Evolutionary conservation across 2,329 filamentous ascomycete genomes (phyloP).

Genomic region (Pseudocercospora fuligena): DNA sequence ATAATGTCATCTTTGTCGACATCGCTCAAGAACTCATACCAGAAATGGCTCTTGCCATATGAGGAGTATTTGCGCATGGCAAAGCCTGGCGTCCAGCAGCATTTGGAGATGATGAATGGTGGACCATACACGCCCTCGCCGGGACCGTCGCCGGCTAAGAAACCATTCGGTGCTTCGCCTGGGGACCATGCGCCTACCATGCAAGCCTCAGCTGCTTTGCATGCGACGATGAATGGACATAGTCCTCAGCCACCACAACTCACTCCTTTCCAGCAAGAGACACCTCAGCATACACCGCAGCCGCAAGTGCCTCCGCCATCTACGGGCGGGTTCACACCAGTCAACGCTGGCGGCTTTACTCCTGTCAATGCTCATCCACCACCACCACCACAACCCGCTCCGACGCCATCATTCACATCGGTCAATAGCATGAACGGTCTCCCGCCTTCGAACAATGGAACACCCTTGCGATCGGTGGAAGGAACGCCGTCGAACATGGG

Average conservation of each 20-base stretch:
- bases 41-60: conserved; percentile 95
- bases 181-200: conserved; percentile 69
- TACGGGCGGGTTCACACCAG: conserved; percentile 71
- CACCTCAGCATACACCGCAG: conserved; percentile 41
- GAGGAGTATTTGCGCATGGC: conserved; percentile 90
- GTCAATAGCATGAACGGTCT: conserved; percentile 60
- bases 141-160: conserved; percentile 72
- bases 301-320: conserved; percentile 59
- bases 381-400: conserved; percentile 35
- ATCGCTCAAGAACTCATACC: conserved; percentile 96
- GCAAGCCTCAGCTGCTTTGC: conserved; percentile 60
- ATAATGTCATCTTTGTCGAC: conserved; percentile 99
- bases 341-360: conserved; percentile 69
- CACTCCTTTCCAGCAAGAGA: conserved; percentile 49
- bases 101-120: conserved; percentile 89
- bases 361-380: conserved; percentile 63
- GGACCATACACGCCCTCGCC: conserved; percentile 85
- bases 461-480: conserved; percentile 30
- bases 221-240: conserved; percentile 56
- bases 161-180: conserved; percentile 53
- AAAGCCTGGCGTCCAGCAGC: conserved; percentile 95
- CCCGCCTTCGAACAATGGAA: conserved; percentile 32
- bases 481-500: conserved; percentile 58
- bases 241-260: conserved; percentile 28
- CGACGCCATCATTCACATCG: conserved; percentile 57